These are phyloP conservation scores for Epichloe elymi DNA, from an alignment of 2,329 filamentous ascomycete genomes.

Conservation along the genomic window DNA sequence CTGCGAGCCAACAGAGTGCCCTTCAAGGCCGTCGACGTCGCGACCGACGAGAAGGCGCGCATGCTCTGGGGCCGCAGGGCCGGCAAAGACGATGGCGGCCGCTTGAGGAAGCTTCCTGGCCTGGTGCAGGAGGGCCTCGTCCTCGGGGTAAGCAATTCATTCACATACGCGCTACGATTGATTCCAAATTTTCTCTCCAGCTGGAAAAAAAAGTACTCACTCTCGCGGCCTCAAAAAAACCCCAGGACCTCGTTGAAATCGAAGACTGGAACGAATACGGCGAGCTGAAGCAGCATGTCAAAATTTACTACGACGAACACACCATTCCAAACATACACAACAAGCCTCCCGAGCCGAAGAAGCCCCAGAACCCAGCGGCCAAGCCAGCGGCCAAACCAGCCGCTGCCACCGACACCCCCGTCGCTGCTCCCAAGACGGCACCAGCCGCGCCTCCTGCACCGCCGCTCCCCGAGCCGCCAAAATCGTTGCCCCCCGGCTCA, in stretches of 20 bases:
- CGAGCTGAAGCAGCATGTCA: conserved; percentile 79
- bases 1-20: conserved; percentile 88
- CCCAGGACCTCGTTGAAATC: conserved; percentile 77
- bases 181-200: no score
- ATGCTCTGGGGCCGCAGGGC: conserved; percentile 79
- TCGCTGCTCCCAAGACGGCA: conserved; percentile 10
- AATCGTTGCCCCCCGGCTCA: conserved; percentile 9
- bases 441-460: conserved; percentile 7
- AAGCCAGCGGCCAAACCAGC: conserved; percentile 14
- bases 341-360: conserved; percentile 30
- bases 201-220: background rate
- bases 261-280: conserved; percentile 99
- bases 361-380: conserved; percentile 13
- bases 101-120: conserved; percentile 67
- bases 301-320: conserved; percentile 50
- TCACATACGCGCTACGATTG: no score
- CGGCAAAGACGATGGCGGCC: conserved; percentile 52
- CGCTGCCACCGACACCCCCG: conserved; percentile 9
- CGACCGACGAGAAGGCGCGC: conserved; percentile 76
- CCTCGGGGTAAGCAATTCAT: conserved; percentile 55
- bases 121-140: conserved; percentile 79
- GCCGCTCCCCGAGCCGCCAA: conserved; percentile 11
- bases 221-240: background rate
- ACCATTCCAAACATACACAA: conserved; percentile 44
- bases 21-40: conserved; percentile 84